Evolutionary conservation across 2,329 filamentous ascomycete species (phyloP), one percentile per base, ranked within the genome.

Genomic region (Alternaria ethzedia): DNA sequence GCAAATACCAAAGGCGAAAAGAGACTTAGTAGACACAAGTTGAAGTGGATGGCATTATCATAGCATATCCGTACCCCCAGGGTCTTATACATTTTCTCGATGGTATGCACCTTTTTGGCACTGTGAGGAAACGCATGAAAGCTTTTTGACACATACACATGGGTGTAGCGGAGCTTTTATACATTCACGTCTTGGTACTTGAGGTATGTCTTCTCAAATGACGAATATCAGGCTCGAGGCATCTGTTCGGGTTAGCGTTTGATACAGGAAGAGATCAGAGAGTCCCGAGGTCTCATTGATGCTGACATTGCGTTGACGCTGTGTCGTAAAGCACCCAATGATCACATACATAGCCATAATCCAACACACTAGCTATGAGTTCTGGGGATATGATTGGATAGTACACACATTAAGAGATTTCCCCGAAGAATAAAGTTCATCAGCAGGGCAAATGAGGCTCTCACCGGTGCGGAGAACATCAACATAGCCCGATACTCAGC

Each of bases 351-450:
- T 20, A 9, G 3, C n/a, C 17, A 20, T 9, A 6, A 3, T 43
- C 0, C 9, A 11, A 44, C 41, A 20, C 12, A 9, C 3, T 6
- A 20, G 11, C 11, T 20, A 20, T 44, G 41, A n/a, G 32, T 36
- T 0, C 15, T 36, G 13, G 7, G 4, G 4, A 9, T 3, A n/a
- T 3, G 32, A n/a, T 36, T 36, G 32, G 32, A 15, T 15, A 8
- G 30, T 36, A 36, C 13, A n/a, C 4, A 3, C 13, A 15, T 1
- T 6, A 36, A 36, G 30, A 5, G 4, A 1, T 8, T 15, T n/a
- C 0, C 3, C 30, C 13, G 2, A 6, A 3, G 13, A 4, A 36
- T 1, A 36, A 5, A n/a, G 4, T 36, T 4, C 15, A 8, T 36
- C 32, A 36, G 4, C 15, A 7, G 41, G 2, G 5, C 8, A 21